Evolutionary conservation across 140 eudicot species (phyloP).

Genomic region (Stevia rebaudiana): DNA sequence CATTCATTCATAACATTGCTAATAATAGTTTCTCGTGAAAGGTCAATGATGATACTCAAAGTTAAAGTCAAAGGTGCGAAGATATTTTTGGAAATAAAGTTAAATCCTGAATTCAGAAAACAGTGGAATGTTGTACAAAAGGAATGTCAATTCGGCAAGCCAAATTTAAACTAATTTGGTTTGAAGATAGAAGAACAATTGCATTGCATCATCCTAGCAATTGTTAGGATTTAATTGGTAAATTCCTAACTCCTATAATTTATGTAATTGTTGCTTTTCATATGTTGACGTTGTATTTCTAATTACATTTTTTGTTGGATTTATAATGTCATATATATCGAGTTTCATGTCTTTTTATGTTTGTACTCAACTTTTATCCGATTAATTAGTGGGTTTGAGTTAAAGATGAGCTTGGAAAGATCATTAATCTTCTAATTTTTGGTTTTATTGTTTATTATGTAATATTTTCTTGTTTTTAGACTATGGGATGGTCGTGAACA

Average conservation of each 20-base stretch:
- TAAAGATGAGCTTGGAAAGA: too few species aligned
- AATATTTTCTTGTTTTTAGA: too few species aligned
- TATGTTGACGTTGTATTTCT: conserved; percentile 9
- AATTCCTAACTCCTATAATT: conserved; percentile 26
- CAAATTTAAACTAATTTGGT: conserved; percentile 22
- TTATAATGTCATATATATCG: neutral
- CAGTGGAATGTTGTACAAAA: conserved; percentile 31
- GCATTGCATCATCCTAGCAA: neutral
- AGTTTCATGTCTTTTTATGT: neutral
- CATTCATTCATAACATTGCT: conserved; percentile 6
- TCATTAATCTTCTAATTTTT: too few species aligned
- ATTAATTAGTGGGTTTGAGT: neutral
- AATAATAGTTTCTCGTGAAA: conserved; percentile 13
- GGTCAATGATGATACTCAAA: conserved; percentile 20
- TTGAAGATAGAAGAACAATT: conserved; percentile 2
- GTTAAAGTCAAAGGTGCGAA: conserved; percentile 26
- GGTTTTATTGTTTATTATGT: too few species aligned
- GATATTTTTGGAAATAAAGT: conserved; percentile 14
- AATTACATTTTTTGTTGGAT: conserved; percentile 18
- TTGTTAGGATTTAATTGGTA: conserved; percentile 31
- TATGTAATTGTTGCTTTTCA: conserved; percentile 17
- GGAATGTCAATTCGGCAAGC: conserved; percentile 23
- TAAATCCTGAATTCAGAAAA: conserved; percentile 25
- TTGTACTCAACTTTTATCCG: neutral
- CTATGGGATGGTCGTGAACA: too few species aligned